Percentiles rank a stretch among this genome's conserved stretches.
Evolutionary conservation across 108 stramenopile genomes (phyloP).

Genomic region (Fragilaria radians): DNA sequence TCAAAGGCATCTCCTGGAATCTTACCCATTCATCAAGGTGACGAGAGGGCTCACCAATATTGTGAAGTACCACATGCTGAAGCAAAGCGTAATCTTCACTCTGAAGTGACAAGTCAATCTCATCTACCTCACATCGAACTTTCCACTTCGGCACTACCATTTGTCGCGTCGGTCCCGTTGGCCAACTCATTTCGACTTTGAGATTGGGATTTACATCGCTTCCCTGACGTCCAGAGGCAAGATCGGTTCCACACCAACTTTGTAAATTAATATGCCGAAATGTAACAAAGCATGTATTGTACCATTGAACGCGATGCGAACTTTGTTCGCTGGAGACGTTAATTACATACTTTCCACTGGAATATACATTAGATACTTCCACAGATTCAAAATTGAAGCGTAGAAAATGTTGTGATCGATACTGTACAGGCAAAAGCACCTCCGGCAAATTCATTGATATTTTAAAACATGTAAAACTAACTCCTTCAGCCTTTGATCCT

Average conservation of each 20-base stretch:
- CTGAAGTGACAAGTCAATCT: conserved; percentile 24
- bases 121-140: conserved; percentile 39
- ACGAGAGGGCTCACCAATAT: conserved; percentile 62
- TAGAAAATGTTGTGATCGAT: conserved; percentile 52
- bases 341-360: conserved; percentile 3
- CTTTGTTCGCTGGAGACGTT: background rate
- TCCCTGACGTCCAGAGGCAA: conserved; percentile 5
- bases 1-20: conserved; percentile 29
- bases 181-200: conserved; percentile 43
- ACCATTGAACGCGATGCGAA: conserved; percentile 43
- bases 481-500: conserved; percentile 30
- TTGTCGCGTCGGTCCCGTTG: conserved; percentile 43
- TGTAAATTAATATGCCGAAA: conserved; percentile 20
- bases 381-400: conserved; percentile 28
- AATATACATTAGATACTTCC: conserved; percentile 30
- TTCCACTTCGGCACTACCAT: conserved; percentile 60
- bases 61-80: conserved; percentile 46
- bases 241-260: conserved; percentile 32
- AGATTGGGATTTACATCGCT: conserved; percentile 7
- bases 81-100: conserved; percentile 55
- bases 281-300: conserved; percentile 40
- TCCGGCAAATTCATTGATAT: conserved; percentile 54
- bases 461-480: conserved; percentile 44
- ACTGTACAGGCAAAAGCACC: conserved; percentile 61
- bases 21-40: conserved; percentile 55